Percentiles rank a stretch among this genome's conserved stretches.
phyloP scores from a whole-genome alignment of 345 rosid species.

The Populus ilicifolia region DNA sequence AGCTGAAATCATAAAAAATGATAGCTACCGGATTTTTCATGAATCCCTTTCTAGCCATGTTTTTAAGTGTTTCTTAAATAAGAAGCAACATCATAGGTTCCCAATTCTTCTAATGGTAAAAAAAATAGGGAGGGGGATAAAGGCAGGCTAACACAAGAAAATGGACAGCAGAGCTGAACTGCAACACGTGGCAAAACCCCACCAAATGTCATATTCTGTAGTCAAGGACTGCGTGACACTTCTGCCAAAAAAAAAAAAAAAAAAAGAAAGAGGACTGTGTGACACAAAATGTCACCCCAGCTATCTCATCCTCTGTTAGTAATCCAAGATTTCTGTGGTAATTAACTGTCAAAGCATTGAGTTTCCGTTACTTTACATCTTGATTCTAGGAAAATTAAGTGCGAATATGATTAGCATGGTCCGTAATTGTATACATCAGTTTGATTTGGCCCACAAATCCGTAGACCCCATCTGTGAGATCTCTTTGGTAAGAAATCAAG shows the following conservation, averaged over 20 bases:
- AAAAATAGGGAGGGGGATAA: slow-evolving; percentile 23
- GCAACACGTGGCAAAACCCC: slow-evolving; percentile 21
- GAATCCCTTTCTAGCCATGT: slow-evolving; percentile 14
- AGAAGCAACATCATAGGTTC: slow-evolving; percentile 42
- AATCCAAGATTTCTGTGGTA: slow-evolving; percentile 34
- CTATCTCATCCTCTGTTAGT: slow-evolving; percentile 17
- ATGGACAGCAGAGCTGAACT: slow-evolving; percentile 55
- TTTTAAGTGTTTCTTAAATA: slow-evolving; percentile 50
- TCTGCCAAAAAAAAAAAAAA: too few relatives aligned
- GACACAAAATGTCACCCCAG: slow-evolving; percentile 6
- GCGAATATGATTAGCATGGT: slow-evolving; percentile 44
- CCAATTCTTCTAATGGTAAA: slow-evolving; percentile 6
- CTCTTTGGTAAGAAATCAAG: slow-evolving; percentile 58
- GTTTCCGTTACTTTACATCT: slow-evolving; percentile 45
- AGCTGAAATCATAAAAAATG: slow-evolving; percentile 24
- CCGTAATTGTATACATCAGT: slow-evolving; percentile 48
- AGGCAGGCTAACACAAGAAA: slow-evolving; percentile 49
- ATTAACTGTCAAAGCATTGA: slow-evolving; percentile 54
- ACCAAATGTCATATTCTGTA: slow-evolving; percentile 11
- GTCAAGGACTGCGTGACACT: neutral
- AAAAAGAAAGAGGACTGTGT: neutral
- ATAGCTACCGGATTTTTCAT: slow-evolving; percentile 26
- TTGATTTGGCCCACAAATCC: slow-evolving; percentile 45
- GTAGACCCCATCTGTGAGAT: slow-evolving; percentile 35
- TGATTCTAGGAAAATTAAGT: slow-evolving; percentile 49